A percentile compares a stretch with the other conserved stretches of the same genome.
Conservation (phyloP, 129 eudicot species). For the Tagetes erecta region DNA sequence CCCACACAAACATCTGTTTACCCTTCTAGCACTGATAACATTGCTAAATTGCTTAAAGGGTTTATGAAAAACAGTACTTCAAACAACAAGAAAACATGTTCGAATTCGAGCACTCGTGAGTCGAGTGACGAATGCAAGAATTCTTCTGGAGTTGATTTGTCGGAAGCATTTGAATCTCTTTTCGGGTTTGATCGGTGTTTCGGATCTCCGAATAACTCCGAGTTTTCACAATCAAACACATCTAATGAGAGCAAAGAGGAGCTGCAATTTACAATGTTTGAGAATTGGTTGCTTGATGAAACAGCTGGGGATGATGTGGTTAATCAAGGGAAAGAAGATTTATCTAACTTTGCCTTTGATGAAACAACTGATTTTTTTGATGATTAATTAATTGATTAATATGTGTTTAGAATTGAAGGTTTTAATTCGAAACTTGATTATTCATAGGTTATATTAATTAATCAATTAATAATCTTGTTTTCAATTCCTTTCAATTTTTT, state of each 20-base stretch:
- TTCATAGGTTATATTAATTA: conserved; percentile 32
- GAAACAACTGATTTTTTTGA: conserved; percentile 45
- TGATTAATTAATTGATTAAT: conserved; percentile 28
- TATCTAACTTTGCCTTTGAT: conserved; percentile 51
- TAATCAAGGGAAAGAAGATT: conserved; percentile 47
- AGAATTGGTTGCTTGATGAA: conserved; percentile 81
- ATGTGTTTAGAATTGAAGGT: neutral
- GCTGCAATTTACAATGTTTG: conserved; percentile 54
- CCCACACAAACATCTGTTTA: conserved; percentile 33
- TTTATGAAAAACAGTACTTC: conserved; percentile 52
- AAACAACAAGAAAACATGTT: conserved; percentile 27
- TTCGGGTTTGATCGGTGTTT: conserved; percentile 54
- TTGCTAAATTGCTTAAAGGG: conserved; percentile 67
- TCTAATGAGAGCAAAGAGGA: conserved; percentile 56
- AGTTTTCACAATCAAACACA: conserved; percentile 57
- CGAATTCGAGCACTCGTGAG: conserved; percentile 44
- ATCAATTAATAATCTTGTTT: conserved; percentile 8
- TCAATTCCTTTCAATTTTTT: conserved; percentile 7
- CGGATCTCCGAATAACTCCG: conserved; percentile 57
- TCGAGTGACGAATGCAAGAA: conserved; percentile 42
- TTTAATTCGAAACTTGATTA: conserved; percentile 25
- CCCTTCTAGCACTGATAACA: conserved; percentile 72
- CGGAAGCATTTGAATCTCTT: conserved; percentile 53
- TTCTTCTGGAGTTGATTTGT: conserved; percentile 42
- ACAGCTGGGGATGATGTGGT: conserved; percentile 25